A percentile compares a stretch with the other conserved stretches of the same genome.
phyloP scores from a whole-genome alignment of 169 alveolate species.

The Perkinsus olseni region DNA sequence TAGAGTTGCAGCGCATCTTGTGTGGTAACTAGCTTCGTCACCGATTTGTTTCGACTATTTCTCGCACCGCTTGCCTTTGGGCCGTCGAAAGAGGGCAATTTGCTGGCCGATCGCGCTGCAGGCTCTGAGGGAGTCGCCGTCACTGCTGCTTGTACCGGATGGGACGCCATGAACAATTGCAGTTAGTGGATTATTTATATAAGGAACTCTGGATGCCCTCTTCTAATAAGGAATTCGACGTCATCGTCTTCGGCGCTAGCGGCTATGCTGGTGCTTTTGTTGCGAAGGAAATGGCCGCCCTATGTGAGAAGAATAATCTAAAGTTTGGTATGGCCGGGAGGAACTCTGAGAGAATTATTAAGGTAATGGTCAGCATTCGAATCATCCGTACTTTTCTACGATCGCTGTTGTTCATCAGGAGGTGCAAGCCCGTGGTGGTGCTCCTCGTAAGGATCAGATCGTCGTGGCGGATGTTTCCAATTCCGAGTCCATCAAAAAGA shows the following conservation, averaged over 20 bases:
- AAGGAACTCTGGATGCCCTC: no score
- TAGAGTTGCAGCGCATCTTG: not conserved
- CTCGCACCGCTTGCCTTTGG: no score
- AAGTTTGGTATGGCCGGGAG: not conserved
- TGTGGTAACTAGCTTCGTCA: not conserved
- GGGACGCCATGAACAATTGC: no score
- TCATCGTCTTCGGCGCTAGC: not conserved
- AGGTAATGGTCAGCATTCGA: not conserved
- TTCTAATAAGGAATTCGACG: not conserved
- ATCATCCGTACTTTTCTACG: not conserved
- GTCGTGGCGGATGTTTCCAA: not conserved
- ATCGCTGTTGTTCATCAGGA: not conserved
- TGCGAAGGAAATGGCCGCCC: not conserved
- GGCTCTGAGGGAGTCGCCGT: no score
- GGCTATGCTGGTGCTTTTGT: not conserved
- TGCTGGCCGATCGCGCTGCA: no score
- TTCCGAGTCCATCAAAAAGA: not conserved
- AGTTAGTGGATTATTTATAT: no score
- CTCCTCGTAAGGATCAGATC: not conserved
- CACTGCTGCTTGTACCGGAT: no score
- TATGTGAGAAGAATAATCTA: not conserved
- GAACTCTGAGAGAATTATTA: not conserved
- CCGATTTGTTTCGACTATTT: not conserved
- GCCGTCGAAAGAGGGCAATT: no score
- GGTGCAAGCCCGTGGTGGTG: not conserved